Percentiles rank a stretch among this genome's conserved stretches.
These are phyloP conservation scores for Candida sanyaensis DNA, from an alignment of 1,139 yeast species.

Conservation along the genomic window DNA sequence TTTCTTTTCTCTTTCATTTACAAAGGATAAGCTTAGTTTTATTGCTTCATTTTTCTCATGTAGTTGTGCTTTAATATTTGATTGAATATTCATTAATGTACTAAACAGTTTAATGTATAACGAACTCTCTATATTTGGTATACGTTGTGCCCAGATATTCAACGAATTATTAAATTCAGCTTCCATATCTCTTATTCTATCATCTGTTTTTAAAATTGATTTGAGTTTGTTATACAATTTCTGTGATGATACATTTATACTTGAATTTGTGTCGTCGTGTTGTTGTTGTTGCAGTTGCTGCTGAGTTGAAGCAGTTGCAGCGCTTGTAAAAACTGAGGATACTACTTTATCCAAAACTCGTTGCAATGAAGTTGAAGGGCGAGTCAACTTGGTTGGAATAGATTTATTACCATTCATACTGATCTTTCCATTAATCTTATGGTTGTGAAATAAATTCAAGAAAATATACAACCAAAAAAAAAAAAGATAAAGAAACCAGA, in stretches of 20 bases:
- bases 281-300: slow-evolving; percentile 5
- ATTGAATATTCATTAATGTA: slow-evolving; percentile 36
- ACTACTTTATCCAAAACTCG: slow-evolving; percentile 31
- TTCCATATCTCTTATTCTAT: slow-evolving; percentile 12
- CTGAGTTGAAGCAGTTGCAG: slow-evolving; percentile 8
- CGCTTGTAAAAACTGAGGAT: slow-evolving; percentile 17
- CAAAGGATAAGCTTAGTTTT: slow-evolving; percentile 42
- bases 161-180: slow-evolving; percentile 22
- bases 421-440: background rate
- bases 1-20: slow-evolving; percentile 54
- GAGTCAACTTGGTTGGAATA: slow-evolving; percentile 14
- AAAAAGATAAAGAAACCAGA: too few relatives aligned
- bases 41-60: slow-evolving; percentile 44
- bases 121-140: slow-evolving; percentile 43
- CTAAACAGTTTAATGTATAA: slow-evolving; percentile 41
- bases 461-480: too few relatives aligned
- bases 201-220: slow-evolving; percentile 15
- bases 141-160: slow-evolving; percentile 42
- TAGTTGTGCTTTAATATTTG: slow-evolving; percentile 28
- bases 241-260: slow-evolving; percentile 8
- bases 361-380: slow-evolving; percentile 35
- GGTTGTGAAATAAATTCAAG: slow-evolving; percentile 1
- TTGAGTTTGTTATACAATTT: slow-evolving; percentile 12
- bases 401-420: slow-evolving; percentile 1
- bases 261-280: slow-evolving; percentile 7